Evolutionary conservation across 2,329 filamentous ascomycete genomes (phyloP), one percentile per base, ranked within the genome.

Genomic region (Penicillium sp.): DNA sequence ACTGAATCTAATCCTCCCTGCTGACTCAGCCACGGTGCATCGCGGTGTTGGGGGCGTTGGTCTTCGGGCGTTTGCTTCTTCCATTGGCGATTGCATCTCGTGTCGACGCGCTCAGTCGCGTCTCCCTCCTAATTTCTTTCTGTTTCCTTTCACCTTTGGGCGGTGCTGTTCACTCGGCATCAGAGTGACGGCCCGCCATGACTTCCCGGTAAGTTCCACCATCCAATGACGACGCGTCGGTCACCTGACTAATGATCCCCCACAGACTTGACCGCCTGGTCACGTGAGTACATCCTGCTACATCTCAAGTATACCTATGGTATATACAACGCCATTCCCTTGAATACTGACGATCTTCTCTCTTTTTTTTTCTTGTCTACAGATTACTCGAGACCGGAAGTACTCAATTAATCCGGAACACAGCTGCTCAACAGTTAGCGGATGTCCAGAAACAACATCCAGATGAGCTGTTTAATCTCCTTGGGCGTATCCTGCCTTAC

Each of bases 361-460:
- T 33, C 31, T 33, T n/a, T 33, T 14, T n/a, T 62, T 53, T 59
- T 28, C 39, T 53, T 48, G 23, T 33, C 14, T 18, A 39, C 74
- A 96, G 92, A 62, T 86, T 99, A 72, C 87, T 99, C 67, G 94
- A 99, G 82, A 97, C 94, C 54, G 94, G 94, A 66, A 97, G 93
- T 77, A 99, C 94, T 56, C 88, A 89, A 71, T 82, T 99, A 63
- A 97, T 99, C 71, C 88, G 95, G 64, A 96, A 97, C 71, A 99
- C 94, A 59, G 95, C 94, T 59, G 94, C 96, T 58, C 92, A 95
- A 70, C 94, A 99, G 77, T 83, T 99, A 60, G 94, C 92, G 58
- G 94, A 99, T 76, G 94, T 96, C 75, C 95, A 99, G 76, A 97
- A 97, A 72, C 90, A 94, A 73, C 94, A 97, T 67, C 94, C 94